phyloP scores from a whole-genome alignment of 192 early-diverging fungal species.

The Neocallimastix lanati region DNA sequence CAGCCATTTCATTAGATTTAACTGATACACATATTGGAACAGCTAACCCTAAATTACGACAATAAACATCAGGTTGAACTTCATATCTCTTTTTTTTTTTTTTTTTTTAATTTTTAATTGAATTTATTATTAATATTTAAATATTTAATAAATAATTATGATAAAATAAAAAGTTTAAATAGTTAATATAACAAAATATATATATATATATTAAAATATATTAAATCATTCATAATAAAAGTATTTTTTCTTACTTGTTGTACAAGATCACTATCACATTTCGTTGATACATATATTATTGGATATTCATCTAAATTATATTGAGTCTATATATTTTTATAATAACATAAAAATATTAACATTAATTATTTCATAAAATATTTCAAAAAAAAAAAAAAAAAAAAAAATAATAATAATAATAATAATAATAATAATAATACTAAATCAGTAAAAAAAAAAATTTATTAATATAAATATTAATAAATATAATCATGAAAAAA shows the following conservation, averaged over 20 bases:
- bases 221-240: too few relatives aligned
- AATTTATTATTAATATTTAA: too few relatives aligned
- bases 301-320: constrained; percentile 72
- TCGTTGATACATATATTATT: constrained; percentile 82
- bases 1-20: constrained; percentile 64
- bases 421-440: too few relatives aligned
- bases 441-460: too few relatives aligned
- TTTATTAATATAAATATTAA: too few relatives aligned
- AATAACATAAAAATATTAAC: background rate
- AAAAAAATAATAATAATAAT: background rate
- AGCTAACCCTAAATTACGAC: constrained; percentile 60
- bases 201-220: too few relatives aligned
- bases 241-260: constrained; percentile 43
- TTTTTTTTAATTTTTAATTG: too few relatives aligned
- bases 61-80: constrained; percentile 84
- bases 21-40: constrained; percentile 85
- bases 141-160: too few relatives aligned
- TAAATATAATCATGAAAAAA: constrained; percentile 2
- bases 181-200: too few relatives aligned
- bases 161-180: too few relatives aligned
- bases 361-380: too few relatives aligned
- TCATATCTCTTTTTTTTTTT: constrained; percentile 58
- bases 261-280: constrained; percentile 80
- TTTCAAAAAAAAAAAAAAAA: too few relatives aligned
- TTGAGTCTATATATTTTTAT: constrained; percentile 29